Conservation (phyloP, 805 yeast genomes). For the Saccharomycopsis sp. region DNA sequence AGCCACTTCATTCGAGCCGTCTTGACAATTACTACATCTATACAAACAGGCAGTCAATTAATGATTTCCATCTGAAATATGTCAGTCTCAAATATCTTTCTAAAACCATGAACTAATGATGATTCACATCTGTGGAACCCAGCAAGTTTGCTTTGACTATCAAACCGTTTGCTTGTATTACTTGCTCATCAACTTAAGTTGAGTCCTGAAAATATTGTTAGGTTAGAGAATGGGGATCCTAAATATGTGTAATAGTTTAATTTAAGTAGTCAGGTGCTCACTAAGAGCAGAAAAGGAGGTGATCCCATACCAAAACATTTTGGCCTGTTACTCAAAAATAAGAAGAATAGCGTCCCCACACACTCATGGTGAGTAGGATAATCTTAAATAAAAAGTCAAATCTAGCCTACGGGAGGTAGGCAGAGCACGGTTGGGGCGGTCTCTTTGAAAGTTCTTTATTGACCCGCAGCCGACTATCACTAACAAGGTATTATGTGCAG, state of each 20-base stretch:
- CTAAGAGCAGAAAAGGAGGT: neutral
- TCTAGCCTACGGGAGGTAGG: no score
- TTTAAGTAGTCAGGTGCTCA: neutral
- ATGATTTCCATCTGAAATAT: neutral
- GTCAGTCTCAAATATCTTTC: neutral
- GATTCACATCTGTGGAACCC: neutral
- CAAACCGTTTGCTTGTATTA: neutral
- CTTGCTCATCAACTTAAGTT: neutral
- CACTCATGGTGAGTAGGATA: neutral
- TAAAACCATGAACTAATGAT: neutral
- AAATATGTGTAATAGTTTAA: neutral
- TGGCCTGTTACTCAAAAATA: neutral
- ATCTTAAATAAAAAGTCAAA: neutral
- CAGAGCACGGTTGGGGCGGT: no score
- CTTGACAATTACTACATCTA: neutral
- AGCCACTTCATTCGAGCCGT: neutral
- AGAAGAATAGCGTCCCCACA: neutral
- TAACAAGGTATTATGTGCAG: neutral
- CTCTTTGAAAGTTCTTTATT: neutral
- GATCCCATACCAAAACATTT: neutral
- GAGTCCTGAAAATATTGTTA: neutral
- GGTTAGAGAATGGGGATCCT: neutral
- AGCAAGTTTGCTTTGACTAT: neutral
- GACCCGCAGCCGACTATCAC: neutral
- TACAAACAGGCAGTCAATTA: neutral